phyloP scores from a whole-genome alignment of 2,329 filamentous ascomycete species.

The Fusarium kyushuense region DNA sequence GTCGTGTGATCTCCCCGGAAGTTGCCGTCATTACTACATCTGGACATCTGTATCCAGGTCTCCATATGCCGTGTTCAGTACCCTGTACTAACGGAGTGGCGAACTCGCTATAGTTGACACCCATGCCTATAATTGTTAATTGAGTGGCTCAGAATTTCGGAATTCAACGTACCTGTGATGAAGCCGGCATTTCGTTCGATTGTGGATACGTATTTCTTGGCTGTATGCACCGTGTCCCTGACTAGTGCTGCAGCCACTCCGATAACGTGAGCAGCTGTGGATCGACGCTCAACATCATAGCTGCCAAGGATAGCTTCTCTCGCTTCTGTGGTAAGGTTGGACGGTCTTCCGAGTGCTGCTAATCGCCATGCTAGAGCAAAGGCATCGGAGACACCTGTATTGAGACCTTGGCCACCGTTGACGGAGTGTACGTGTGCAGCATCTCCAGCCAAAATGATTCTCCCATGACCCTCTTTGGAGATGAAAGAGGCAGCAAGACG shows the following conservation, averaged over 20 bases:
- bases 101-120: slow-evolving; percentile 26
- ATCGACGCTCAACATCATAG: slow-evolving; percentile 60
- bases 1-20: slow-evolving; percentile 1
- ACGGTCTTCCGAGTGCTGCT: slow-evolving; percentile 44
- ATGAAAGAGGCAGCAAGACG: slow-evolving; percentile 56
- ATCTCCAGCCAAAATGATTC: slow-evolving; percentile 66
- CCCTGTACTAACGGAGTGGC: slow-evolving; percentile 26
- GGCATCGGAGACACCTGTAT: slow-evolving; percentile 68
- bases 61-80: slow-evolving; percentile 17
- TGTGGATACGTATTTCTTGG: slow-evolving; percentile 60
- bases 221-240: slow-evolving; percentile 58
- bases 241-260: slow-evolving; percentile 61
- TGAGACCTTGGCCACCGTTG: slow-evolving; percentile 69
- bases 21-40: slow-evolving; percentile 2
- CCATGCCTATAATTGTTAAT: slow-evolving; percentile 25
- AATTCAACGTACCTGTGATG: slow-evolving; percentile 56
- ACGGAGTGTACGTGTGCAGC: slow-evolving; percentile 68
- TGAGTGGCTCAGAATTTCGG: neutral
- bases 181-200: slow-evolving; percentile 62
- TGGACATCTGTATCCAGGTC: slow-evolving; percentile 32
- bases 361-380: slow-evolving; percentile 68
- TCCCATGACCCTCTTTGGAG: slow-evolving; percentile 55
- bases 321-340: slow-evolving; percentile 16
- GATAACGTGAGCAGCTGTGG: slow-evolving; percentile 59
- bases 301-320: slow-evolving; percentile 52